These are phyloP conservation scores for Phlegmacium glaucopus DNA, from an alignment of 768 basidiomycete genomes.

Conservation along the genomic window DNA sequence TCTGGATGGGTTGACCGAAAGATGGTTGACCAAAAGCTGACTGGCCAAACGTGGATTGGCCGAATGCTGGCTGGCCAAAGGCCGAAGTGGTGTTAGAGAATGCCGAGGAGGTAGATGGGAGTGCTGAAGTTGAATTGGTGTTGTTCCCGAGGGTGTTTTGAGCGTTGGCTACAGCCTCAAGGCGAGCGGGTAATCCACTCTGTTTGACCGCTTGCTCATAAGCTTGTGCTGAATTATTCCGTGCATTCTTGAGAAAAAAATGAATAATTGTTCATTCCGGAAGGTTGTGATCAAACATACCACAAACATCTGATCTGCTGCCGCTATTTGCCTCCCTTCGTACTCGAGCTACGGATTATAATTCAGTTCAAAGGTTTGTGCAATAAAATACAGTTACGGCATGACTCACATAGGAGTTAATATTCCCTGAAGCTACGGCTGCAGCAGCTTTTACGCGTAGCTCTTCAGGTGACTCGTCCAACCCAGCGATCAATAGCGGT, in stretches of 20 bases:
- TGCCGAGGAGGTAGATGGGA: slow-evolving; percentile 28
- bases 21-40: slow-evolving; percentile 28
- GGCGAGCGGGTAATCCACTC: slow-evolving; percentile 24
- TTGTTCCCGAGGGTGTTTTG: slow-evolving; percentile 14
- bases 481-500: slow-evolving; percentile 55
- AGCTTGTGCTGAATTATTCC: slow-evolving; percentile 43
- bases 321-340: slow-evolving; percentile 51
- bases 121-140: slow-evolving; percentile 7
- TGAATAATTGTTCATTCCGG: background rate
- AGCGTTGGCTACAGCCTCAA: slow-evolving; percentile 4
- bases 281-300: slow-evolving; percentile 22
- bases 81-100: slow-evolving; percentile 34
- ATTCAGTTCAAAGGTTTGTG: background rate
- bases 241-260: slow-evolving; percentile 36
- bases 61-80: slow-evolving; percentile 33
- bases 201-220: slow-evolving; percentile 51
- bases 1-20: no score
- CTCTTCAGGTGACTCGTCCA: slow-evolving; percentile 81
- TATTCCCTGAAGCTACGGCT: slow-evolving; percentile 51
- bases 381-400: background rate
- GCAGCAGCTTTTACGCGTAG: slow-evolving; percentile 60
- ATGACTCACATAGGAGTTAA: slow-evolving; percentile 64
- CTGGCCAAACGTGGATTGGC: slow-evolving; percentile 29
- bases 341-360: slow-evolving; percentile 35
- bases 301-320: slow-evolving; percentile 46